Evolutionary conservation across 257 asterid genomes (phyloP).

Genomic region (Nicotiana knightiana): DNA sequence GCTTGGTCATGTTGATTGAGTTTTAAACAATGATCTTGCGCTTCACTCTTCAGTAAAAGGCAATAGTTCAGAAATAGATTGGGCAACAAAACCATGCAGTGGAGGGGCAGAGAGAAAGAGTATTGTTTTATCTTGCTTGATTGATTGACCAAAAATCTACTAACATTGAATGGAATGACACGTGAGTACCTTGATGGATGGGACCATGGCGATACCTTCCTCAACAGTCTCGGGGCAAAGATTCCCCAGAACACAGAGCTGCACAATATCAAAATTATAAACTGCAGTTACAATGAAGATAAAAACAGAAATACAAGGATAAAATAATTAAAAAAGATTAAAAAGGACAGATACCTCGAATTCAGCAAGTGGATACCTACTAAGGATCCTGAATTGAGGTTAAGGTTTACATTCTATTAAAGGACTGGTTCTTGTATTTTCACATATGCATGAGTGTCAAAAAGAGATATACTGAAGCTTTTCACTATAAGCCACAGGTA

Average conservation of each 20-base stretch:
- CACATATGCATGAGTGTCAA: conserved; percentile 1
- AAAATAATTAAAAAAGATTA: not conserved
- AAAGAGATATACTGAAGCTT: not conserved
- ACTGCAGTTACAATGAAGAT: not conserved
- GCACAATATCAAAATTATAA: conserved; percentile 18
- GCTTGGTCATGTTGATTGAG: not conserved
- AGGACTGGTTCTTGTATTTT: not conserved
- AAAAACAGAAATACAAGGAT: not conserved
- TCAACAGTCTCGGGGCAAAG: conserved; percentile 92
- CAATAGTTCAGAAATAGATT: not conserved
- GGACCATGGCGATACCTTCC: conserved; percentile 94
- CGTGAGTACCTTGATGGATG: conserved; percentile 77
- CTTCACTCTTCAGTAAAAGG: not conserved
- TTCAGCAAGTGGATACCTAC: conserved; percentile 82
- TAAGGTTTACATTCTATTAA: conserved; percentile 25
- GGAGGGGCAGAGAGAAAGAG: not conserved
- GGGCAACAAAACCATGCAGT: not conserved
- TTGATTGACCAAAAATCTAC: not conserved
- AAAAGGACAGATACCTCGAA: conserved; percentile 48
- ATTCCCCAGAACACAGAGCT: conserved; percentile 91
- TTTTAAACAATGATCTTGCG: not conserved
- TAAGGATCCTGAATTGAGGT: conserved; percentile 62
- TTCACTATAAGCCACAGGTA: not conserved
- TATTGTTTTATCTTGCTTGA: not conserved
- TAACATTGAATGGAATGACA: not conserved